Base-by-base conservation (phyloP, 331 rosid genomes). In the Stylosanthes scabra region DNA sequence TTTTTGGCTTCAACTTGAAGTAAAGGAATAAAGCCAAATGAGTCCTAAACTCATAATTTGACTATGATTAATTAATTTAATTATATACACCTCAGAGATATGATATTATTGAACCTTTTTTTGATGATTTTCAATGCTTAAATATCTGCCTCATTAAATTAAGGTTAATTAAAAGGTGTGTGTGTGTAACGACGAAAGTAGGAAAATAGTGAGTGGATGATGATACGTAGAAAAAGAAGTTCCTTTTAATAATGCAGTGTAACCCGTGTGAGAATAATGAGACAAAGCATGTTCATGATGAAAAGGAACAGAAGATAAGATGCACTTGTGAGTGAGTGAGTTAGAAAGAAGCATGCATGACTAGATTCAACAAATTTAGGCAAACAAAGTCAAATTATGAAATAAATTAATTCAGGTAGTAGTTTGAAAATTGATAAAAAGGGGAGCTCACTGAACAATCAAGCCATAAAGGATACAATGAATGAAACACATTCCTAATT, bases 1-100 rank as follows among this genome's bases (percentile, higher is more conserved):
- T 49, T 13, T 52, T 52, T 62, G 9, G 58, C 81, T 80, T 80
- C 74, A 63, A 70, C 15, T 80, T 70, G 74, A 70, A 80, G 74
- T 9, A 63, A 80, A 63, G 66, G 28, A 7, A 12, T 44, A 44
- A 9, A 47, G 62, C 11, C 11, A 14, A 25, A 14, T 74, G 25
- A 15, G 37, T 8, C 57, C 42, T 3, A 62, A n/a, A n/a, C n/a
- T n/a, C n/a, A n/a, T n/a, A n/a, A 60, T 66, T 71, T 71, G 70
- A 79, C 3, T 34, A 52, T 13, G 6, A 52, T 14, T 52, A 52
- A 15, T n/a, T 34, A 13, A 16, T 31, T 13, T 60, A 52, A 37
- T 64, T 46, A 28, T 41, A 11, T 52, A 28, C 58, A 41, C 69
- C 39, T 75, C 10, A 74, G 50, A 66, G 60, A 34, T 34, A 3